These are phyloP conservation scores for Pichia sp. DNA, from an alignment of 1,139 yeast genomes.

Conservation along the genomic window DNA sequence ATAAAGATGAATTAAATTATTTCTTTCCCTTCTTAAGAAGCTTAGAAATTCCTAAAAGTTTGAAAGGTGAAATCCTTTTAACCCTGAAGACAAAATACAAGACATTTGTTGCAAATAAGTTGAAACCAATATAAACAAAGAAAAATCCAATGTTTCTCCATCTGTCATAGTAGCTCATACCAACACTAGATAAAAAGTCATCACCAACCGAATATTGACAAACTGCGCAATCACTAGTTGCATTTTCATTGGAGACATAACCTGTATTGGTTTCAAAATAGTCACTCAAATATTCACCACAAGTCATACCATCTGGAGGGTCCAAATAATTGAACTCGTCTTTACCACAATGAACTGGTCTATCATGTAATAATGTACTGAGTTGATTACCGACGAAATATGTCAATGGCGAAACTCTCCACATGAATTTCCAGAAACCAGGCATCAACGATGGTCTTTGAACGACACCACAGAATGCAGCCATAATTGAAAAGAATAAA, in stretches of 20 bases:
- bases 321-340: constrained; percentile 49
- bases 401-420: constrained; percentile 65
- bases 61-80: constrained; percentile 2
- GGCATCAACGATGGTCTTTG: constrained; percentile 57
- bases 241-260: constrained; percentile 49
- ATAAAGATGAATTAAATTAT: too few species aligned
- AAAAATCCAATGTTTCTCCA: constrained; percentile 70
- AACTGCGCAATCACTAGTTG: constrained; percentile 53
- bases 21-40: not conserved
- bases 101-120: constrained; percentile 28
- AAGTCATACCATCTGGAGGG: constrained; percentile 57
- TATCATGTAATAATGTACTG: constrained; percentile 49
- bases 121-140: constrained; percentile 56
- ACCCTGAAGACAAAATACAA: constrained; percentile 17
- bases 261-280: constrained; percentile 44
- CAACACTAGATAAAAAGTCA: constrained; percentile 46
- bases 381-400: constrained; percentile 59
- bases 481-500: constrained; percentile 49
- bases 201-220: constrained; percentile 57
- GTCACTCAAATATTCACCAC: constrained; percentile 47
- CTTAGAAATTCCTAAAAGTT: not conserved
- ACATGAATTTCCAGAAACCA: constrained; percentile 70
- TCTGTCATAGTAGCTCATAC: constrained; percentile 44
- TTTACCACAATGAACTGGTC: constrained; percentile 49
- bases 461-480: constrained; percentile 60